Base-by-base conservation (phyloP, 2,329 filamentous ascomycete species). In the Aureobasidium subglaciale region DNA sequence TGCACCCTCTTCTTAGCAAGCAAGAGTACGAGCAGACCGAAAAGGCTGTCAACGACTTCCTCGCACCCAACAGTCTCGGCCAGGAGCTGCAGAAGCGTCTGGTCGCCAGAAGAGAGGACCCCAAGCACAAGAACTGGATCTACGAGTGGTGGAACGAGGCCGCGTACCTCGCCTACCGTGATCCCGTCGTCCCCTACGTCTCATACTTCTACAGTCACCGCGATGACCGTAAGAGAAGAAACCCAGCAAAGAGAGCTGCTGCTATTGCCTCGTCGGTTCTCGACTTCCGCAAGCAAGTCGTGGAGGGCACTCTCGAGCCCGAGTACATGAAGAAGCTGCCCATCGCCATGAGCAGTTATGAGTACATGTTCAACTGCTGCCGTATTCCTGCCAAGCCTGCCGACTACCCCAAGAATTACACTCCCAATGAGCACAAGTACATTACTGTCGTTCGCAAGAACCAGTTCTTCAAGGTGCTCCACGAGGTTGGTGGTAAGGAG, bases 141-240 rank as follows among this genome's bases (percentile, higher is more conserved):
- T 85, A 87, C 64, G 92, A 99, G 64, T 99, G 93, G 93, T 99
- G 93, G 93, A 97, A 99, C 71, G 84, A 96, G 53, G 83, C 85
- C 4, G 93, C 93, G 57, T 99, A 99, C 74, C 83, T 99, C 62
- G 81, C 76, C 62, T 97, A 97, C 77, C 87, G 92, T 62, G 93
- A 97, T 71, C 93, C 93, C 10, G 89, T 99, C 43, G 88, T 97
- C 16, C 93, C 93, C 59, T 99, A 97, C 70, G 93, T 99, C 67
- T 96, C 90, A 73, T 99, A 99, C 81, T 99, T 99, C 77, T 99
- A 99, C 78, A 96, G 91, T 55, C 92, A 97, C 77, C 84, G 90
- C 63, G 93, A 99, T 73, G 95, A 99, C 73, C 85, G 89, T 63
- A 82, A 85, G 68, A 84, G 92, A 62, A 85, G 90, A 60, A 84